These are phyloP conservation scores for Coffea canephora DNA, from an alignment of 257 asterid species.

Conservation along the genomic window DNA sequence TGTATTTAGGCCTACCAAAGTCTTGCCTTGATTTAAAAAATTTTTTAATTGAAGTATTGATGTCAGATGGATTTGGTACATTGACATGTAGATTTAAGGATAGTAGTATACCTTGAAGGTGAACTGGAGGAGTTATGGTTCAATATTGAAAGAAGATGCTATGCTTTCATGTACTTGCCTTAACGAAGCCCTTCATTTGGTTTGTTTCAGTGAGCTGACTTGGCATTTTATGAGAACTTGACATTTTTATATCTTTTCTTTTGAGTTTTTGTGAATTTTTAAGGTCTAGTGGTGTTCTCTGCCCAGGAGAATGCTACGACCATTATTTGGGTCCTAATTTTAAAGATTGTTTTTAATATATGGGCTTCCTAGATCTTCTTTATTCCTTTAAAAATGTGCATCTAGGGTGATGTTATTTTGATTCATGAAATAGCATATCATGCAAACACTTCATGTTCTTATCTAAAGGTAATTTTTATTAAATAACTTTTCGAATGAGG, in stretches of 20 bases:
- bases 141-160: not conserved
- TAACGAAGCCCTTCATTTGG: not conserved
- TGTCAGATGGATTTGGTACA: no score
- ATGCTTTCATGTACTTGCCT: not conserved
- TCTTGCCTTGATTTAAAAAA: not conserved
- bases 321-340: not conserved
- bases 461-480: not conserved
- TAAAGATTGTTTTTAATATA: not conserved
- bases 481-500: not conserved
- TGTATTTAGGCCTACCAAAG: not conserved
- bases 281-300: not conserved
- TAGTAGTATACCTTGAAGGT: not conserved
- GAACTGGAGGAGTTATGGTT: not conserved
- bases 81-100: no score
- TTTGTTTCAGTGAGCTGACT: not conserved
- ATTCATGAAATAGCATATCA: conserved; percentile 1
- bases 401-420: not conserved
- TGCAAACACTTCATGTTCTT: not conserved
- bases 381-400: not conserved
- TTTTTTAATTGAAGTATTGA: no score
- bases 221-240: not conserved
- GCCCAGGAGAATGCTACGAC: not conserved
- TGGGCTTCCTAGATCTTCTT: not conserved
- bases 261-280: not conserved
- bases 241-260: not conserved